Percentiles rank a stretch among this genome's conserved stretches.
Evolutionary conservation across 2,329 filamentous ascomycete species (phyloP).

Genomic region (Microcera coccophila): DNA sequence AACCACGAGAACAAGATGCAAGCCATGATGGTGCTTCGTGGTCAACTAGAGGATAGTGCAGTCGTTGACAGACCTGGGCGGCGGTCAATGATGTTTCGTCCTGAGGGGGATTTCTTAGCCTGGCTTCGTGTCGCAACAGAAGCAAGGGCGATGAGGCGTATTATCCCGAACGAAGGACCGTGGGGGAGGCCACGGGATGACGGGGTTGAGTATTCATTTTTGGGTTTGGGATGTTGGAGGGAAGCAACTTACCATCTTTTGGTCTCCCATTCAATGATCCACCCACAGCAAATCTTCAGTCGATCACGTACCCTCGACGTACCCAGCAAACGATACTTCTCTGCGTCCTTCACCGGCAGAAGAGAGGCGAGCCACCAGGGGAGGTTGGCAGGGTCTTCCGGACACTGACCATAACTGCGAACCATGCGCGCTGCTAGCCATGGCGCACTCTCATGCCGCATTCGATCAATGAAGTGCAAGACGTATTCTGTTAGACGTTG

Average conservation of each 20-base stretch:
- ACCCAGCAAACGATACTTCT: conserved; percentile 73
- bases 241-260: conserved; percentile 62
- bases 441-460: conserved; percentile 63
- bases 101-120: conserved; percentile 23
- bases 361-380: conserved; percentile 90
- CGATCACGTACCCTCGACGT: conserved; percentile 75
- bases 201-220: no score
- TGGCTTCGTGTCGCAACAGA: not conserved
- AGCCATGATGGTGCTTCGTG: conserved; percentile 13
- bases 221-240: no score
- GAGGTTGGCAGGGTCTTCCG: conserved; percentile 70
- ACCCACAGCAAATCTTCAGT: conserved; percentile 75
- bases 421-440: conserved; percentile 74
- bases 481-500: conserved; percentile 63
- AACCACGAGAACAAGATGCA: conserved; percentile 7
- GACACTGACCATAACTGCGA: conserved; percentile 71
- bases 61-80: conserved; percentile 29
- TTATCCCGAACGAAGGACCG: no score
- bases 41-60: conserved; percentile 31
- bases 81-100: conserved; percentile 25
- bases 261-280: conserved; percentile 70
- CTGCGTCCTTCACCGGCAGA: conserved; percentile 69
- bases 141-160: no score
- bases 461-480: conserved; percentile 63
- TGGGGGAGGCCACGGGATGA: no score